Evolutionary conservation across 2,329 filamentous ascomycete species (phyloP).

Genomic region (Talaromyces atroroseus): DNA sequence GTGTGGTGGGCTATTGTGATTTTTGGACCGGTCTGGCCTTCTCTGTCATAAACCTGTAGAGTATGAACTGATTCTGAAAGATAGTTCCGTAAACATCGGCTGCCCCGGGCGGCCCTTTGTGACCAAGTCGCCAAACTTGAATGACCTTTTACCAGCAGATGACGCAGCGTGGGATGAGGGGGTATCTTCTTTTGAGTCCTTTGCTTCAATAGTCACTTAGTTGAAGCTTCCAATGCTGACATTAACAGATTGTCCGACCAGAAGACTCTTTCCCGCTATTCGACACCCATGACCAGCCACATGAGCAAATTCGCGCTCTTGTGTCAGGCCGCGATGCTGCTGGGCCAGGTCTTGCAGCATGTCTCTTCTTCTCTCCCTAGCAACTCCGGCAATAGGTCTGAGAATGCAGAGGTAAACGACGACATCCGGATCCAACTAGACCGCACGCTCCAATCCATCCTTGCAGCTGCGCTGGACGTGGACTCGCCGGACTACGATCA

Average conservation of each 20-base stretch:
- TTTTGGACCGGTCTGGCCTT: constrained; percentile 15
- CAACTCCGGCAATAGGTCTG: neutral
- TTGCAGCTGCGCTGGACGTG: constrained; percentile 17
- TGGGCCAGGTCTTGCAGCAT: constrained; percentile 15
- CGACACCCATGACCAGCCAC: constrained; percentile 19
- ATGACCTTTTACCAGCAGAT: constrained; percentile 17
- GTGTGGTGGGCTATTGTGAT: constrained; percentile 26
- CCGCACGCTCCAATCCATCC: constrained; percentile 19
- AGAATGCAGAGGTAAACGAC: neutral
- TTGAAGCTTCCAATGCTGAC: no score
- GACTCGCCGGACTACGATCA: constrained; percentile 18
- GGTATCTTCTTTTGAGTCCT: neutral
- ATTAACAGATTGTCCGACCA: constrained; percentile 5
- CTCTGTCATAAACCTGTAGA: no score
- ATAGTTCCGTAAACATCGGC: constrained; percentile 17
- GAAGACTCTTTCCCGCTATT: constrained; percentile 16
- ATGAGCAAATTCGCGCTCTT: constrained; percentile 22
- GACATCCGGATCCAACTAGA: constrained; percentile 17
- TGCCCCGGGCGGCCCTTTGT: constrained; percentile 17
- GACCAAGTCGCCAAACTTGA: constrained; percentile 18
- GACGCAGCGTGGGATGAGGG: constrained; percentile 5
- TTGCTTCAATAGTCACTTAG: no score
- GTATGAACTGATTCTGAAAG: neutral
- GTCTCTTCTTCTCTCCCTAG: neutral
- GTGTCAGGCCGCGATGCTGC: constrained; percentile 13